Evolutionary conservation across 2,329 filamentous ascomycete genomes (phyloP), one percentile per base, ranked within the genome.

Genomic region (Diaporthe ampelina): DNA sequence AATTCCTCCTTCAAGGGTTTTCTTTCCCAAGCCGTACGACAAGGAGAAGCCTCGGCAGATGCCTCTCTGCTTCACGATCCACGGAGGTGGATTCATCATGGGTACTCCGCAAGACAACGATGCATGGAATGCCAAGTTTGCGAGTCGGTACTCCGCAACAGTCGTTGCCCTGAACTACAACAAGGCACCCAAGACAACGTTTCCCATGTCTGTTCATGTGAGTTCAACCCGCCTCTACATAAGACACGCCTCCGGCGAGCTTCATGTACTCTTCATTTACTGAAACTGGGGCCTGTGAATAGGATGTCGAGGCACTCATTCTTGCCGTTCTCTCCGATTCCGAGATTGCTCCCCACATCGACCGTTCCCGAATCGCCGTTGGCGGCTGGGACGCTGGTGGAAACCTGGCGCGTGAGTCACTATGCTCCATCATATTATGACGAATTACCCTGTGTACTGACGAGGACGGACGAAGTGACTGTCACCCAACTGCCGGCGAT

Each of bases 21-120:
- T 73, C 40, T 73, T 69, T 54, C 71, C 71, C 1, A 73, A 59
- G 54, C 71, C 71, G 4, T 73, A 68, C 37, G 71, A 73, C 19
- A 73, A 73, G 71, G 65, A 54, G 52, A 69, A 73, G 54, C 52
- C 71, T 54, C 71, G 71, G 7, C 54, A 61, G 40, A 65, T 73
- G 61, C 61, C 71, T 24, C 29, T 73, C 15, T 37, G 56, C 24
- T 73, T 73, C 61, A 73, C 71, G 3, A 73, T 73, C 32, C 71
- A 73, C 32, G 71, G 71, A 10, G 71, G 71, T 4, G 61, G 65
- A 10, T 73, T 73, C 19, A 73, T 73, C 61, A 73, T 73, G 71
- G 71, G 71, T 4, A 40, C 71, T 40, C 71, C 71, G 21, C 50
- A 68, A n/a, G 71, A 73, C 29, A 73, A 73, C 11, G 71, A 73